Evolutionary conservation across 257 asterid genomes (phyloP).

Genomic region (Nicotiana attenuata): DNA sequence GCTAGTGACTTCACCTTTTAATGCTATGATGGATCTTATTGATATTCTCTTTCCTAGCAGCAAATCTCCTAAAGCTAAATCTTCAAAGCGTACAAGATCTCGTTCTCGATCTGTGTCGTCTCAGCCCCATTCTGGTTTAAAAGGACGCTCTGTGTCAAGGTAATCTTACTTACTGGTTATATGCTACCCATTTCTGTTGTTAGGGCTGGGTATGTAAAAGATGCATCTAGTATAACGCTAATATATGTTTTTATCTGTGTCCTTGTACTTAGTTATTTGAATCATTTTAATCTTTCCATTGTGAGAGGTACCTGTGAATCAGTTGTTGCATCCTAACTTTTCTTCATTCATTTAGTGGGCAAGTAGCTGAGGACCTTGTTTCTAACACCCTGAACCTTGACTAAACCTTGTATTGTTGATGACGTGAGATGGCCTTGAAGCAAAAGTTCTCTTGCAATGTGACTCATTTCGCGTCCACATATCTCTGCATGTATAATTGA

Average conservation of each 20-base stretch:
- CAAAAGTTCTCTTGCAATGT: background rate
- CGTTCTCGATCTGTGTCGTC: conserved; percentile 35
- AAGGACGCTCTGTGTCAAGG: conserved; percentile 68
- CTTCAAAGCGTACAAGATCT: conserved; percentile 74
- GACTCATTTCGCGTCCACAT: background rate
- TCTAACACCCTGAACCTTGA: background rate
- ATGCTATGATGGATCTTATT: background rate
- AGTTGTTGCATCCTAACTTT: background rate
- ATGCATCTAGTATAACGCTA: background rate
- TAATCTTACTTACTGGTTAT: conserved; percentile 25
- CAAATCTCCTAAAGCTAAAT: conserved; percentile 85
- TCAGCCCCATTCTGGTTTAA: conserved; percentile 47
- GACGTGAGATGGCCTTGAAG: background rate
- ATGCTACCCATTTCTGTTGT: background rate
- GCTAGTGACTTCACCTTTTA: background rate
- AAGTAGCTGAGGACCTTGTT: background rate
- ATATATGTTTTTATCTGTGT: background rate
- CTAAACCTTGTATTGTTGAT: background rate
- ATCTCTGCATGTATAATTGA: background rate
- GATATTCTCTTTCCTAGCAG: conserved; percentile 35
- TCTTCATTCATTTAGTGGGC: background rate
- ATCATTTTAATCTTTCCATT: background rate
- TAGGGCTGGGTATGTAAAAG: background rate
- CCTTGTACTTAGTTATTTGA: background rate
- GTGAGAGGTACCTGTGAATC: background rate